These are phyloP conservation scores for Termitomyces sp. DNA, from an alignment of 768 basidiomycete species.

Conservation along the genomic window DNA sequence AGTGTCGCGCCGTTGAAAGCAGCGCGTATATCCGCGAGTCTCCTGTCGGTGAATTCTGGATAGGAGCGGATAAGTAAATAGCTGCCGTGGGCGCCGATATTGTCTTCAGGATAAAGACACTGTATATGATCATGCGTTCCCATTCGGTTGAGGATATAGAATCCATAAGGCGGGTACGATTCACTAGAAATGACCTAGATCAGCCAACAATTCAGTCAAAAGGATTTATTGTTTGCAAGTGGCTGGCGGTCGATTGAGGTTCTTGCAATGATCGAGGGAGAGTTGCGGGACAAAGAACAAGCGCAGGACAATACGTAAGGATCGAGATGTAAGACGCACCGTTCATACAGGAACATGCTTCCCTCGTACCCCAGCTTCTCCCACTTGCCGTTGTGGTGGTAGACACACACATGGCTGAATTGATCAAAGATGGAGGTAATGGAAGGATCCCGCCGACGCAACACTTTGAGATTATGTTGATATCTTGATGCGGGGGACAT, in stretches of 20 bases:
- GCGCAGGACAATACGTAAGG: neutral
- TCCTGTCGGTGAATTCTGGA: slow-evolving; percentile 55
- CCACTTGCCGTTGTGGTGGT: slow-evolving; percentile 76
- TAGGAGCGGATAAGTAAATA: slow-evolving; percentile 74
- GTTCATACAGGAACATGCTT: slow-evolving; percentile 86
- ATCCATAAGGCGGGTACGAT: slow-evolving; percentile 77
- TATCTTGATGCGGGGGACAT: slow-evolving; percentile 68
- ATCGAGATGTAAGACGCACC: slow-evolving; percentile 38
- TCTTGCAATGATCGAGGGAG: neutral
- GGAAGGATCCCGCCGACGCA: slow-evolving; percentile 72
- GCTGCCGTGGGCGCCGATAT: slow-evolving; percentile 52
- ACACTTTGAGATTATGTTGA: slow-evolving; percentile 72
- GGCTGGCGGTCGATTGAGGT: too few species aligned
- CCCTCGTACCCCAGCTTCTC: slow-evolving; percentile 81
- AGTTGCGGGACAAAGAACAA: neutral
- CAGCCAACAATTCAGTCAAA: neutral
- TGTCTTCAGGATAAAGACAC: slow-evolving; percentile 74
- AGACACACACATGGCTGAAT: slow-evolving; percentile 83
- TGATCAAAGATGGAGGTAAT: slow-evolving; percentile 81
- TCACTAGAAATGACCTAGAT: slow-evolving; percentile 36
- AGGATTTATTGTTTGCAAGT: neutral
- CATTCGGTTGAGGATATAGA: slow-evolving; percentile 79
- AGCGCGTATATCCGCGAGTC: slow-evolving; percentile 33
- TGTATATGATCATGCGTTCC: slow-evolving; percentile 76
- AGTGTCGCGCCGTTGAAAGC: slow-evolving; percentile 24